Base-by-base conservation (phyloP, 2,329 filamentous ascomycete species). In the Annulohypoxylon truncatum region DNA sequence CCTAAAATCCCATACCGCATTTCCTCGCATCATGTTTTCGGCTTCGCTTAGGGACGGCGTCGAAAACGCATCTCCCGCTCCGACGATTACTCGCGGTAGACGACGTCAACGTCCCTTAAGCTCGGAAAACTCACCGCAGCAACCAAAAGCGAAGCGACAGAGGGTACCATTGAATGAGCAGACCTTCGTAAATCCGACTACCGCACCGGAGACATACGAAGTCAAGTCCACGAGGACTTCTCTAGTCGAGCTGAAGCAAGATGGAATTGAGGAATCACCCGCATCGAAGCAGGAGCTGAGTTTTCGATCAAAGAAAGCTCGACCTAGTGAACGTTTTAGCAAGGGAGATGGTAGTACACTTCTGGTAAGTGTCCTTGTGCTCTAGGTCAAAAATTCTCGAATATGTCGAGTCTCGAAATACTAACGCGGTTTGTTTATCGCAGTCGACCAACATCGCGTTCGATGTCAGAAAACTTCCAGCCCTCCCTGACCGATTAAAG, bases 361-460 rank as follows among this genome's bases (percentile, higher is more conserved):
- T 72, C 77, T 93, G 79, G 90, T 92, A 81, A 59, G 85, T 78
- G n/a, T n/a, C 53, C n/a, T n/a, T 38, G 13, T 38, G 35, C 6
- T 15, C 46, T 26, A 52, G 33, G 44, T 61, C 44, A 42, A 67
- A 20, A 42, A 42, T 33, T 50, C 15, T 47, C 20, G 28, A 15
- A 42, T 7, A 64, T 15, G 10, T 26, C 50, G 22, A 40, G 13
- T 57, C 46, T 47, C n/a, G 38, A 22, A 44, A 73, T 57, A 52
- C 56, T 72, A 67, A 65, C 67, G 66, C 61, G 53, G 65, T n/a
- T 12, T 67, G 52, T 66, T 69, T 58, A 42, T 64, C 69, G 9
- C 66, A 96, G 92, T 93, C 92, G 38, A 93, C 89, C 75, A 97
- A 92, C 75, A 89, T 90, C 76, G 92, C 92, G 69, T 97, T 96